phyloP scores from a whole-genome alignment of 805 yeast species.

The Lipomyces japonicus region DNA sequence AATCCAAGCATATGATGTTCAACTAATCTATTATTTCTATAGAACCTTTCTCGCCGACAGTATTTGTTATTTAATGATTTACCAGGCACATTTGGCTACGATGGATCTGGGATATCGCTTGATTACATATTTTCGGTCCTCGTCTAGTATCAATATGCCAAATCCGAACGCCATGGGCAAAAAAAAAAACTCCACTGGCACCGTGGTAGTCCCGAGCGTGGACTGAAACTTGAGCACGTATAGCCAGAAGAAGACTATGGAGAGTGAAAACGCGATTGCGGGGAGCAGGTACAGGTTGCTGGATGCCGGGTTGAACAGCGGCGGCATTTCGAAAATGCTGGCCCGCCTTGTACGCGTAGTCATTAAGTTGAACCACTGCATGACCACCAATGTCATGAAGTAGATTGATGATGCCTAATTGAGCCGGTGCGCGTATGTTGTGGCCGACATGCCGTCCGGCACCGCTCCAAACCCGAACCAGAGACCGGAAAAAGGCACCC shows the following conservation, averaged over 20 bases:
- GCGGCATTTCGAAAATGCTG: slow-evolving; percentile 44
- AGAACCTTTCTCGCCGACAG: too few relatives aligned
- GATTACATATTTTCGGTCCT: slow-evolving; percentile 40
- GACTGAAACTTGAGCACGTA: slow-evolving; percentile 43
- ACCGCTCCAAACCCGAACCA: slow-evolving; percentile 41
- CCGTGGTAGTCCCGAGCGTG: slow-evolving; percentile 39
- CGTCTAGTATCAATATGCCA: slow-evolving; percentile 44
- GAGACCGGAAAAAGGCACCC: slow-evolving; percentile 39
- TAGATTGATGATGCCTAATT: slow-evolving; percentile 45
- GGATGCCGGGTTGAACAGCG: slow-evolving; percentile 38
- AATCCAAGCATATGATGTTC: too few relatives aligned
- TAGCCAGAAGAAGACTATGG: slow-evolving; percentile 39
- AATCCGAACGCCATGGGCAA: slow-evolving; percentile 47
- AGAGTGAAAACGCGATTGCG: slow-evolving; percentile 40
- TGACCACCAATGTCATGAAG: slow-evolving; percentile 46
- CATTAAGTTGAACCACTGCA: slow-evolving; percentile 48
- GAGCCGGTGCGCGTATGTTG: slow-evolving; percentile 31
- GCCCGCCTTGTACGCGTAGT: slow-evolving; percentile 44
- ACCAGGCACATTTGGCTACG: slow-evolving; percentile 46
- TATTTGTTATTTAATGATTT: too few relatives aligned
- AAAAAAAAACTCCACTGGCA: slow-evolving; percentile 48
- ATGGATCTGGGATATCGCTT: slow-evolving; percentile 42
- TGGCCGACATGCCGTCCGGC: slow-evolving; percentile 31
- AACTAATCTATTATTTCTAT: too few relatives aligned
- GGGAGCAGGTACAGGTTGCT: slow-evolving; percentile 33